A percentile compares a stretch with the other conserved stretches of the same genome.
Conservation (phyloP, 2,329 filamentous ascomycete species). For the Aspergillus luchuensis region DNA sequence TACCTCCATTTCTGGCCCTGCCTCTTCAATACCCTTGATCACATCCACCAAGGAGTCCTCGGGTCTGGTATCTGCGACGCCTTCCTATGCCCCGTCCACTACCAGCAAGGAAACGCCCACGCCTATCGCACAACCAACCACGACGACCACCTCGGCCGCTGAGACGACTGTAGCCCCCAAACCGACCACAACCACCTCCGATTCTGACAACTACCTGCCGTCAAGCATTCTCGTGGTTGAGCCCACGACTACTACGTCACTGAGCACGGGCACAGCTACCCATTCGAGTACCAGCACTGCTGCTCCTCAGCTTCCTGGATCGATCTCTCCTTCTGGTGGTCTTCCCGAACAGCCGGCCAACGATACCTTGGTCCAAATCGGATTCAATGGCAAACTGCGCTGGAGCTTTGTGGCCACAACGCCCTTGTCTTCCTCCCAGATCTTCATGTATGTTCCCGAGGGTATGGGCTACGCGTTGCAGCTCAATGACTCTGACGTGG, state of each 20-base stretch:
- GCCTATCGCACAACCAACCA: conserved; percentile 19
- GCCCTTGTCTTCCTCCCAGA: conserved; percentile 74
- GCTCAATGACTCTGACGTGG: conserved; percentile 52
- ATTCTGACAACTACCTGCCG: conserved; percentile 26
- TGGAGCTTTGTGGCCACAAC: conserved; percentile 78
- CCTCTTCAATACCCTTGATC: neutral
- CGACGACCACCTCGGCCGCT: conserved; percentile 21
- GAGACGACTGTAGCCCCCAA: conserved; percentile 32
- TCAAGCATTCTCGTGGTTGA: conserved; percentile 34
- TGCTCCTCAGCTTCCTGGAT: conserved; percentile 68
- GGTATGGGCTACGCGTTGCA: conserved; percentile 69
- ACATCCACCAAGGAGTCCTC: neutral
- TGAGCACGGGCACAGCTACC: conserved; percentile 27
- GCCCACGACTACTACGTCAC: conserved; percentile 29
- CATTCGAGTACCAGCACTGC: conserved; percentile 47
- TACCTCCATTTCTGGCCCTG: neutral
- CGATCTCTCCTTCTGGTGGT: conserved; percentile 70
- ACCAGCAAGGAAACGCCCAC: conserved; percentile 24
- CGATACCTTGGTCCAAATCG: conserved; percentile 75
- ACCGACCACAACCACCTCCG: conserved; percentile 42
- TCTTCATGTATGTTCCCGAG: conserved; percentile 75
- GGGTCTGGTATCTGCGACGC: neutral
- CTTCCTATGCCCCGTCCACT: conserved; percentile 13
- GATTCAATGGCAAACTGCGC: conserved; percentile 78
- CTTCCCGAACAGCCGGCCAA: conserved; percentile 61